Evolutionary conservation across 179 eudicot genomes (phyloP).

Genomic region (Carnegiea gigantea): DNA sequence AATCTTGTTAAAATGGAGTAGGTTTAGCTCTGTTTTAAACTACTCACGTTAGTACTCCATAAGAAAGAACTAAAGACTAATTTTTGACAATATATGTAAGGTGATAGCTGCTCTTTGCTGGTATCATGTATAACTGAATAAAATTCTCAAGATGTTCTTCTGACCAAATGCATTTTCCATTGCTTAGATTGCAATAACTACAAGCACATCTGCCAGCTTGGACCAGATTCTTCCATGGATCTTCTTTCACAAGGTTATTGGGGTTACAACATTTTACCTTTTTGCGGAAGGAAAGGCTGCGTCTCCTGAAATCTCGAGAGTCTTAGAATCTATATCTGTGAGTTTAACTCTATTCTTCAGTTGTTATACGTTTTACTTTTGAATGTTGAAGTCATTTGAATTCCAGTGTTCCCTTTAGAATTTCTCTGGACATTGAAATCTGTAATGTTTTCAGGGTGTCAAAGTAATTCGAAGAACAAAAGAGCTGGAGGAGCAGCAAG

Average conservation of each 20-base stretch:
- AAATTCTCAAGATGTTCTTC: not conserved
- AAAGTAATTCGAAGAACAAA: constrained; percentile 76
- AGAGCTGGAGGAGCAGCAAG: constrained; percentile 84
- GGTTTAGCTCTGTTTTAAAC: not conserved
- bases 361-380: not conserved
- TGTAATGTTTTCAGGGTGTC: constrained; percentile 58
- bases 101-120: not conserved
- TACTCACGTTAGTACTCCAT: not conserved
- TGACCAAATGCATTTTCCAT: not conserved
- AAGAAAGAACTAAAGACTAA: not conserved
- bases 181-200: constrained; percentile 76
- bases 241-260: constrained; percentile 91
- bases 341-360: constrained; percentile 27
- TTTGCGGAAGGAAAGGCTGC: constrained; percentile 99
- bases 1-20: not conserved
- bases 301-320: constrained; percentile 63
- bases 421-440: constrained; percentile 13
- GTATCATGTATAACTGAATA: not conserved
- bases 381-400: not conserved
- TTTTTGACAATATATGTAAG: not conserved
- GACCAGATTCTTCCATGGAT: constrained; percentile 96
- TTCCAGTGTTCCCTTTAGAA: constrained; percentile 8
- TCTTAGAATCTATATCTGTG: constrained; percentile 86
- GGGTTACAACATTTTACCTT: constrained; percentile 74
- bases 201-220: constrained; percentile 88